Conservation (phyloP, 306 rosid genomes). For the Spatholobus suberectus region DNA sequence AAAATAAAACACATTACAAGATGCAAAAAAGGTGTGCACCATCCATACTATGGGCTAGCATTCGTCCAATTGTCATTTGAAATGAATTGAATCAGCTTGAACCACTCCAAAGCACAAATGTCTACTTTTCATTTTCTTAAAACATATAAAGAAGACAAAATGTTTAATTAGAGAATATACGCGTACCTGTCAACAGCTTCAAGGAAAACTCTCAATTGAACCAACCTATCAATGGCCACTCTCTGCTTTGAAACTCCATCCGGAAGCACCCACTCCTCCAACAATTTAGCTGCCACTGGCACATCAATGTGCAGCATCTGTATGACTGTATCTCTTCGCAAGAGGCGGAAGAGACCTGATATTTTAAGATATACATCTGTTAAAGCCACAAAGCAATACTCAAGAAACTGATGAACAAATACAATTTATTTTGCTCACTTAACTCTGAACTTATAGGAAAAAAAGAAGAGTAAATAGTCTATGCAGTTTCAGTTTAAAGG, state of each 20-base stretch:
- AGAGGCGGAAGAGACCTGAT: conserved; percentile 92
- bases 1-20: conserved; percentile 28
- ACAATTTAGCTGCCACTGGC: conserved; percentile 68
- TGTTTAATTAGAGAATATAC: neutral
- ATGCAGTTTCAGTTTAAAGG: no score
- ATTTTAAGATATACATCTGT: conserved; percentile 3
- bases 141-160: neutral
- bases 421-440: neutral
- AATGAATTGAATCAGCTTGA: conserved; percentile 19
- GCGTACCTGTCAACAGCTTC: conserved; percentile 78
- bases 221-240: conserved; percentile 87
- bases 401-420: conserved; percentile 13
- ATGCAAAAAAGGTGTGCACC: conserved; percentile 8
- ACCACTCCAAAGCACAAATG: conserved; percentile 22
- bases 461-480: neutral
- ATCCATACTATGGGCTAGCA: conserved; percentile 11
- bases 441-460: neutral
- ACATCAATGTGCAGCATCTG: conserved; percentile 75
- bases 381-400: conserved; percentile 24
- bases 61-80: neutral
- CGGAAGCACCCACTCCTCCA: conserved; percentile 93
- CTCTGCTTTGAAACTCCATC: conserved; percentile 87
- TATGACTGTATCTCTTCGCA: conserved; percentile 83
- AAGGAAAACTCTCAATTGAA: conserved; percentile 75
- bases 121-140: neutral